phyloP scores from a whole-genome alignment of 805 yeast species.

The Tetrapisispora fleetii region DNA sequence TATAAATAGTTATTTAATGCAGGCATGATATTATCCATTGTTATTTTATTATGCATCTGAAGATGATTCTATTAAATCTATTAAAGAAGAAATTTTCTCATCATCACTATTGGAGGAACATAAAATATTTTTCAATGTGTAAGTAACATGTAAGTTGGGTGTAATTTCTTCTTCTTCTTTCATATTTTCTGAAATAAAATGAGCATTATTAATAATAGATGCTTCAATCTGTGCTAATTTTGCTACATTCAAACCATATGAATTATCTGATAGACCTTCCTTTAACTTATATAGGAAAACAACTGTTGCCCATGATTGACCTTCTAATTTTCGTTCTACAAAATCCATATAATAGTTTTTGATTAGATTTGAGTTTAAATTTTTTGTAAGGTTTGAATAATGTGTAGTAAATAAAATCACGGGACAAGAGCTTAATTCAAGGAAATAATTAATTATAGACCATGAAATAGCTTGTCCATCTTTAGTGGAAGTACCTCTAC shows the following conservation, averaged over 20 bases:
- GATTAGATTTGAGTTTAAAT: slow-evolving; percentile 37
- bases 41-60: neutral
- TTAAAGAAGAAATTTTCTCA: neutral
- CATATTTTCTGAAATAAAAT: slow-evolving; percentile 18
- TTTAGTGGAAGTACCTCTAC: slow-evolving; percentile 76
- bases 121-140: slow-evolving; percentile 5
- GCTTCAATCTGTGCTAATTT: slow-evolving; percentile 54
- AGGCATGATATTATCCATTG: neutral
- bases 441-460: slow-evolving; percentile 54
- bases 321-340: slow-evolving; percentile 30
- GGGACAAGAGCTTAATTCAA: slow-evolving; percentile 33
- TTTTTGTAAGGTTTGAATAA: slow-evolving; percentile 51
- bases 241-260: slow-evolving; percentile 84
- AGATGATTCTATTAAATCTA: neutral
- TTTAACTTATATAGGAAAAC: slow-evolving; percentile 44
- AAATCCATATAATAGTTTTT: slow-evolving; percentile 68
- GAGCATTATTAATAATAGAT: slow-evolving; percentile 38
- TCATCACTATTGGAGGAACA: neutral
- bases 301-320: slow-evolving; percentile 33
- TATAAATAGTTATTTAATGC: neutral
- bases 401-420: slow-evolving; percentile 76
- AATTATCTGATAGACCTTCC: slow-evolving; percentile 45
- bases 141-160: slow-evolving; percentile 4
- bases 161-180: slow-evolving; percentile 8
- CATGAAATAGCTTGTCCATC: slow-evolving; percentile 82